Percentiles rank a stretch among this genome's conserved stretches.
Evolutionary conservation across 1,284 basidiomycete species (phyloP).

Genomic region (Spongiforma sp.): DNA sequence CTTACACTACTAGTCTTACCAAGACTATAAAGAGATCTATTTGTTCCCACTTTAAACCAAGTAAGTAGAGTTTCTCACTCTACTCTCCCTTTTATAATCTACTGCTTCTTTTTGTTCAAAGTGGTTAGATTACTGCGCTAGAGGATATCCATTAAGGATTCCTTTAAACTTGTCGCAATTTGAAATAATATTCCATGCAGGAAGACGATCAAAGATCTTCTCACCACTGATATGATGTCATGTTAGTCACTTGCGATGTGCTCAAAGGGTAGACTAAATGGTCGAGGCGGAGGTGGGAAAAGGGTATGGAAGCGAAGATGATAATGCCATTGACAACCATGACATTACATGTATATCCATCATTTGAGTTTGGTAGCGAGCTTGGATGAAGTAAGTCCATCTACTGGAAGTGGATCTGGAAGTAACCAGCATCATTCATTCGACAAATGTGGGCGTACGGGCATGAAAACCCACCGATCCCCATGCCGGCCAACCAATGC

Average conservation of each 20-base stretch:
- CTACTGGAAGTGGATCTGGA: conserved; percentile 23
- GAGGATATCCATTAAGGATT: too few species aligned
- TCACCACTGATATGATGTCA: conserved; percentile 38
- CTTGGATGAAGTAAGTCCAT: conserved; percentile 13
- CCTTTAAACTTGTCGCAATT: too few species aligned
- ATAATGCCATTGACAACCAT: conserved; percentile 17
- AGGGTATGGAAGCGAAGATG: conserved; percentile 31
- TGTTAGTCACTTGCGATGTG: conserved; percentile 30
- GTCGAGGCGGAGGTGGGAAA: conserved; percentile 29
- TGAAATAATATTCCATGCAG: conserved; percentile 30
- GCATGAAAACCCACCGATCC: conserved; percentile 40
- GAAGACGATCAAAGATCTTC: conserved; percentile 34
- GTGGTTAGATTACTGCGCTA: too few species aligned
- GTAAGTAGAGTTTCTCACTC: too few species aligned
- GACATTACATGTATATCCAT: conserved; percentile 13
- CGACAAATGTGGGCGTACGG: conserved; percentile 37
- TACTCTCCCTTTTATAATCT: too few species aligned
- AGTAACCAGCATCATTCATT: conserved; percentile 26
- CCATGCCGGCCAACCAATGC: conserved; percentile 28
- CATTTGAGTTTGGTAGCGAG: conserved; percentile 12
- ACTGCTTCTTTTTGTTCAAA: too few species aligned
- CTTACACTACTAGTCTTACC: too few species aligned
- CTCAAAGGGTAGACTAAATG: conserved; percentile 28
- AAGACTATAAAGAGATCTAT: too few species aligned
- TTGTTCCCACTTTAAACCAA: too few species aligned